These are phyloP conservation scores for Aeschynomene evenia DNA, from an alignment of 306 rosid species.

Conservation along the genomic window DNA sequence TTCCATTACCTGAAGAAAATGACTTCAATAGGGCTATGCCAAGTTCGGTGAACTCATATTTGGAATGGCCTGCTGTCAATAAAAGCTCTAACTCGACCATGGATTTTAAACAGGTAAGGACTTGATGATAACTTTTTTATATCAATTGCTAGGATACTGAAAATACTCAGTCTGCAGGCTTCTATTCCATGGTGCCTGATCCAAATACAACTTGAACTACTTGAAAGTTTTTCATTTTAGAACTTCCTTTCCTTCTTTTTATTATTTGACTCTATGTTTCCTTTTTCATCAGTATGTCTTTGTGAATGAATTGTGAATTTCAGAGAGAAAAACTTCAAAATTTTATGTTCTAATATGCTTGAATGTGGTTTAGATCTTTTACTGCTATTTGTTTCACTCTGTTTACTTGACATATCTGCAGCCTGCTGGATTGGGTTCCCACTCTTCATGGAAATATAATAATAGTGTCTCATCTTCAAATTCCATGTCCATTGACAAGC, in stretches of 20 bases:
- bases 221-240: slow-evolving; percentile 13
- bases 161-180: slow-evolving; percentile 4
- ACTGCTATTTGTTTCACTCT: neutral
- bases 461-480: slow-evolving; percentile 45
- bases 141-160: slow-evolving; percentile 6
- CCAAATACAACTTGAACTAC: slow-evolving; percentile 6
- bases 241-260: neutral
- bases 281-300: neutral
- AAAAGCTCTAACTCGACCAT: slow-evolving; percentile 36
- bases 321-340: slow-evolving; percentile 18
- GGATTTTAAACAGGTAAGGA: slow-evolving; percentile 58
- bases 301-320: slow-evolving; percentile 9
- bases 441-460: slow-evolving; percentile 62
- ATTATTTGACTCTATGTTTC: neutral
- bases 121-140: neutral
- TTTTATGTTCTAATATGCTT: slow-evolving; percentile 17
- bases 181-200: neutral
- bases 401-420: slow-evolving; percentile 35
- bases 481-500: slow-evolving; percentile 58
- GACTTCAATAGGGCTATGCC: slow-evolving; percentile 40
- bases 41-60: slow-evolving; percentile 38
- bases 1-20: slow-evolving; percentile 43
- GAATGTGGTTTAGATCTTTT: slow-evolving; percentile 21
- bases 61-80: slow-evolving; percentile 56
- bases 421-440: slow-evolving; percentile 56